Conservation (phyloP, 768 basidiomycete genomes). For the Russula earlei region DNA sequence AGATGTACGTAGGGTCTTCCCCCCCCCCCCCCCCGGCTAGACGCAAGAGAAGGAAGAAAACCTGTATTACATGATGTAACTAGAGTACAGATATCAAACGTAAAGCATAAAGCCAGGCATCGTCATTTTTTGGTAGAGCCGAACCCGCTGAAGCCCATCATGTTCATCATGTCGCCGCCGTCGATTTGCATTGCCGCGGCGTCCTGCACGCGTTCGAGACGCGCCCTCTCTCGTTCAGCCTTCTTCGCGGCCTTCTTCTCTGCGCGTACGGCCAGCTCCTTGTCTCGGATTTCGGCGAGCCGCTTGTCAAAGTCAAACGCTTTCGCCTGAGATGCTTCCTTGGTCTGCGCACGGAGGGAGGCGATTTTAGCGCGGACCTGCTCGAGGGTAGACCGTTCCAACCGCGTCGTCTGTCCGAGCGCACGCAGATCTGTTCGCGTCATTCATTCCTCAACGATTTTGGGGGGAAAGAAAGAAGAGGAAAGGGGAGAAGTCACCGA, state of each 20-base stretch:
- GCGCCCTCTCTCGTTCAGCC: conserved; percentile 63
- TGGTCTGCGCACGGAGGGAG: conserved; percentile 76
- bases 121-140: conserved; percentile 75
- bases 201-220: conserved; percentile 52
- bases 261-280: conserved; percentile 55
- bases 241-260: conserved; percentile 75
- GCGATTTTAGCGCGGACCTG: conserved; percentile 93
- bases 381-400: conserved; percentile 81
- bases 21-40: background rate
- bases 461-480: background rate
- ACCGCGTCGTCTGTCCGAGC: conserved; percentile 91
- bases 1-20: background rate
- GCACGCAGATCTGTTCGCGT: conserved; percentile 73
- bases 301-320: conserved; percentile 93
- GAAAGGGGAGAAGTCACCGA: conserved; percentile 35
- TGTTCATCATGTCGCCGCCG: conserved; percentile 56
- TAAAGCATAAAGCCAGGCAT: no score
- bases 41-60: conserved; percentile 12
- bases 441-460: background rate
- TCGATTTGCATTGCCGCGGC: conserved; percentile 32
- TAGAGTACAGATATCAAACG: conserved; percentile 22
- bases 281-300: conserved; percentile 68
- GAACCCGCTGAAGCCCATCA: conserved; percentile 93
- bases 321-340: conserved; percentile 72
- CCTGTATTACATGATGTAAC: conserved; percentile 27